Evolutionary conservation across 1,139 yeast genomes (phyloP), one percentile per base, ranked within the genome.

Genomic region (Candida albicans): DNA sequence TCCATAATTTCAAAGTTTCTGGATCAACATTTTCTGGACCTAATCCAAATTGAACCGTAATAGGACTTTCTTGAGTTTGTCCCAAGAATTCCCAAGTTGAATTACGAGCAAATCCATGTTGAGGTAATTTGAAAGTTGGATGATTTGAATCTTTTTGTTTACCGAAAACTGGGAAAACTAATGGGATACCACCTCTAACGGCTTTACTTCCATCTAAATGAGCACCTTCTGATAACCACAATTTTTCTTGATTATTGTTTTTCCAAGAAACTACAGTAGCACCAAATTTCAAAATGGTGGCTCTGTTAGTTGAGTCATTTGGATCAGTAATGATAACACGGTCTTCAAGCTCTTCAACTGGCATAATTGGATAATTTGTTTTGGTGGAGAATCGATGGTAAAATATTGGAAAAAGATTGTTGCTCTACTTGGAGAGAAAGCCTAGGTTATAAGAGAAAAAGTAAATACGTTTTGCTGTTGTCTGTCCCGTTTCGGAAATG

Each of bases 151-250:
- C 57, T 69, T 52, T 72, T 62, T 50, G 74, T 61, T 87, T 89
- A 47, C 99, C 98, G 64, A 93, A 93, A 7, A 90, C 84, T 1
- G 98, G 99, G 76, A 93, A 93, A 2, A 91, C 98, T 27, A 93
- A 73, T 10, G 99, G 99, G 43, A 93, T 87, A 40, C 99, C 99
- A 49, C 99, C 99, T 60, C 99, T 79, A 24, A 93, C 97, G 1
- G 98, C 95, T 61, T 86, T 87, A 40, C 91, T 68, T 3, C 97
- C 97, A 57, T 93, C 98, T 50, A 91, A 69, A 55, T 82, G 80
- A 41, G 98, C 96, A 35, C 81, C 93, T 11, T 71, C 66, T 8
- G 87, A 79, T 35, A 85, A 61, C 77, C 78, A 72, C 48, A 74
- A 65, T 64, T 86, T 91, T 62, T 93, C 97, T 41, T 69, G 64